phyloP scores from a whole-genome alignment of 257 asterid genomes.

The Primulina eburnea region DNA sequence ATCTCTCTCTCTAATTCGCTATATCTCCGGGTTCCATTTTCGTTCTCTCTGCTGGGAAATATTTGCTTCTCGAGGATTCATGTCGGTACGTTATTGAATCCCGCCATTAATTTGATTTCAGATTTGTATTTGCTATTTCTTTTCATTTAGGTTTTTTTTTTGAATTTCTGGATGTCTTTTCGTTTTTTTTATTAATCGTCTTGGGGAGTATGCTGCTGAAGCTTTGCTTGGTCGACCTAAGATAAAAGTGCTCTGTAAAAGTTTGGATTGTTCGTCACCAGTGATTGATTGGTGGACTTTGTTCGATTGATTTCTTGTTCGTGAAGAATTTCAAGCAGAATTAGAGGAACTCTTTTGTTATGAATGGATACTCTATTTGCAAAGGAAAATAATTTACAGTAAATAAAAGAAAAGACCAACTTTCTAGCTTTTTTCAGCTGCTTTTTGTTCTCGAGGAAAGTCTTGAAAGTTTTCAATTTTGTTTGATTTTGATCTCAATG shows the following conservation, averaged over 20 bases:
- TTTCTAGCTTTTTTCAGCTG: not conserved
- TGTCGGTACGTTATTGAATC: conserved; percentile 50
- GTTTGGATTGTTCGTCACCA: not conserved
- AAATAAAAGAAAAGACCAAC: not conserved
- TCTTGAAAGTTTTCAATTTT: not conserved
- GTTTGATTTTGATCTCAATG: not conserved
- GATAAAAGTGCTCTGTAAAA: not conserved
- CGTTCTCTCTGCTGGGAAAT: conserved; percentile 14
- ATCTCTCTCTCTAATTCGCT: not conserved
- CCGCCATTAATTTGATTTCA: conserved; percentile 3
- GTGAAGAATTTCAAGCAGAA: not conserved
- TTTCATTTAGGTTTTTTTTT: not conserved
- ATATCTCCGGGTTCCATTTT: not conserved
- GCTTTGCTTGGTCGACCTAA: not conserved
- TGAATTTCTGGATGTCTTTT: not conserved
- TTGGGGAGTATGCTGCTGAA: not conserved
- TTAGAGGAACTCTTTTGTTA: not conserved
- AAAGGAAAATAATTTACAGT: not conserved
- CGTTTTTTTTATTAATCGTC: not conserved
- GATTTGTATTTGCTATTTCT: not conserved
- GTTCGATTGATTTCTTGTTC: not conserved
- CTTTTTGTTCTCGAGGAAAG: not conserved
- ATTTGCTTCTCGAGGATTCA: conserved; percentile 33
- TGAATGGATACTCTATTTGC: not conserved
- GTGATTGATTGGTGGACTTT: not conserved